Evolutionary conservation across 2,329 filamentous ascomycete genomes (phyloP).

Genomic region (Xylariales sp.): DNA sequence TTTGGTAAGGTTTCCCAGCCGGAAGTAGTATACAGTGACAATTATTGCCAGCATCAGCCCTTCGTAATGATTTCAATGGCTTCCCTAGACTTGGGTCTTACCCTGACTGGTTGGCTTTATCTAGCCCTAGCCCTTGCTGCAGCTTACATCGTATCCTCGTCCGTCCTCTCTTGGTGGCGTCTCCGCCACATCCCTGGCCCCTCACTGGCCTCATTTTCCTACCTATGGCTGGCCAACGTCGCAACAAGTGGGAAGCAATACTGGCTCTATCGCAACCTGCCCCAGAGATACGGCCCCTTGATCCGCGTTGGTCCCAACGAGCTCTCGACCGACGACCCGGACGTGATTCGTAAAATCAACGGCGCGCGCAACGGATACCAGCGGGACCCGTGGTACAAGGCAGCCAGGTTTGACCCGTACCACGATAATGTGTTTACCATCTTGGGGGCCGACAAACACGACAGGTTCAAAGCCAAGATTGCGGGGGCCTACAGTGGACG

Average conservation of each 20-base stretch:
- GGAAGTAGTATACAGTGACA: too few relatives aligned
- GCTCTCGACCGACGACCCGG: constrained; percentile 32
- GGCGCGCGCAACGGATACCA: constrained; percentile 30
- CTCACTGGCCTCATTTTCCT: constrained; percentile 31
- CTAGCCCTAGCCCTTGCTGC: too few relatives aligned
- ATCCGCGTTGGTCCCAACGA: constrained; percentile 35
- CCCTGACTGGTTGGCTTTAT: too few relatives aligned
- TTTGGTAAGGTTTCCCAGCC: too few relatives aligned
- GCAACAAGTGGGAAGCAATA: constrained; percentile 24
- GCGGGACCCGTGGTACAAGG: constrained; percentile 39
- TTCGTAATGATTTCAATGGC: too few relatives aligned
- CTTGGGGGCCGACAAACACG: constrained; percentile 37
- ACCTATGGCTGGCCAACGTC: constrained; percentile 32
- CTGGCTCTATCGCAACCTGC: constrained; percentile 12
- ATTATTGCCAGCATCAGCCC: too few relatives aligned
- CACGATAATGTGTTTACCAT: constrained; percentile 47
- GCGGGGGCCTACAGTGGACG: constrained; percentile 8
- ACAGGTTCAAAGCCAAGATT: constrained; percentile 34
- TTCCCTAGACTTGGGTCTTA: too few relatives aligned
- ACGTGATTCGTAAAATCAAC: constrained; percentile 30
- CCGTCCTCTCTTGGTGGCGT: constrained; percentile 27
- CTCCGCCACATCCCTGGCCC: constrained; percentile 38
- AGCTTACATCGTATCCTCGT: too few relatives aligned
- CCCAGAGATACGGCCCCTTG: constrained; percentile 22
- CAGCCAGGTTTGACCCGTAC: constrained; percentile 44